phyloP scores from a whole-genome alignment of 106 monocot genomes.

The Phalaenopsis aphrodite region DNA sequence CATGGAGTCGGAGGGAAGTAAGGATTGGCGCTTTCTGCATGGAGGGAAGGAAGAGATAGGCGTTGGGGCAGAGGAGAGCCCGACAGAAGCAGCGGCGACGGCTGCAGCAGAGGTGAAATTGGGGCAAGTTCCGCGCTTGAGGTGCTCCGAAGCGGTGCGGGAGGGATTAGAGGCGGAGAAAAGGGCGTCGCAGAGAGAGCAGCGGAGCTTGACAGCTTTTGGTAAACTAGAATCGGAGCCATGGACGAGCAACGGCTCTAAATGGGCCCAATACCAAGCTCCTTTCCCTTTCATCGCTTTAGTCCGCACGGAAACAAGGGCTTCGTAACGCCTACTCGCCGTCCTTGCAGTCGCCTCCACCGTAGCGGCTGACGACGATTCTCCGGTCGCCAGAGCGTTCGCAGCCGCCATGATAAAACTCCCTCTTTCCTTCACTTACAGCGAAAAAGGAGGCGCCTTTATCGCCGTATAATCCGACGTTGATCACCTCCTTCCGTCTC shows the following conservation, averaged over 20 bases:
- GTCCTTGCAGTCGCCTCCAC: conserved; percentile 27
- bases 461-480: neutral
- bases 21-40: neutral
- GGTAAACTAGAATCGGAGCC: conserved; percentile 35
- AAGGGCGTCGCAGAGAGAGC: conserved; percentile 48
- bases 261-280: conserved; percentile 64
- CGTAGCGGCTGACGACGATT: conserved; percentile 19
- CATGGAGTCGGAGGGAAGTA: neutral
- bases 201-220: conserved; percentile 58
- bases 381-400: neutral
- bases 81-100: neutral
- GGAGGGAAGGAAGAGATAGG: conserved; percentile 27
- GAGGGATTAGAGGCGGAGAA: conserved; percentile 76
- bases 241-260: conserved; percentile 37
- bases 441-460: neutral
- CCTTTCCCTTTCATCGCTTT: conserved; percentile 68
- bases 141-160: conserved; percentile 59
- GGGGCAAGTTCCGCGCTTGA: conserved; percentile 57
- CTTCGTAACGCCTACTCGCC: conserved; percentile 40
- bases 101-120: conserved; percentile 26
- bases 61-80: neutral
- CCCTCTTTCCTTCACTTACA: neutral
- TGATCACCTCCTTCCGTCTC: neutral
- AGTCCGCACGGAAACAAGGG: conserved; percentile 25
- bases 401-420: neutral